Percentiles rank a stretch among this genome's conserved stretches.
These are phyloP conservation scores for Raffaelea ambrosiae DNA, from an alignment of 2,329 filamentous ascomycete species.

Conservation along the genomic window DNA sequence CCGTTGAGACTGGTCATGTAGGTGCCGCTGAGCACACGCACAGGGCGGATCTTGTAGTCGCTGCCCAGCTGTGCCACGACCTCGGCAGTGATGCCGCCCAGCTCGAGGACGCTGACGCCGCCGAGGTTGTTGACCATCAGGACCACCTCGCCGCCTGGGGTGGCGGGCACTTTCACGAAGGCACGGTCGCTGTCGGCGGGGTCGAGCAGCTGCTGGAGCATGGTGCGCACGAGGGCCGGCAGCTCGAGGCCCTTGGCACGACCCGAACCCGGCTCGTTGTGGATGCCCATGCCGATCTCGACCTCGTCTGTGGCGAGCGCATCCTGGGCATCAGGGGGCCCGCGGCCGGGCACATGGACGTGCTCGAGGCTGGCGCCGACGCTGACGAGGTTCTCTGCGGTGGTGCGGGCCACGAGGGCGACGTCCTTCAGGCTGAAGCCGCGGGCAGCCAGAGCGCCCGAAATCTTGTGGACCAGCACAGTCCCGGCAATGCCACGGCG, in stretches of 20 bases:
- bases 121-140: conserved; percentile 73
- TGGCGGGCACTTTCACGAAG: conserved; percentile 54
- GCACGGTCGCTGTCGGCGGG: conserved; percentile 58
- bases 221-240: conserved; percentile 48
- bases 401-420: conserved; percentile 59
- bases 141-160: conserved; percentile 56
- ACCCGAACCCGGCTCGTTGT: conserved; percentile 58
- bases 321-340: conserved; percentile 42
- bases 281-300: conserved; percentile 69
- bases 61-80: conserved; percentile 54
- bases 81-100: conserved; percentile 63
- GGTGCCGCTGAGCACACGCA: conserved; percentile 58
- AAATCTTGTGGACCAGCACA: conserved; percentile 84
- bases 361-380: conserved; percentile 81
- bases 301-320: conserved; percentile 46
- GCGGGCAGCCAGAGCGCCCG: conserved; percentile 69
- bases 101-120: conserved; percentile 62
- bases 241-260: conserved; percentile 41
- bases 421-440: conserved; percentile 64
- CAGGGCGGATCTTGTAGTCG: conserved; percentile 51
- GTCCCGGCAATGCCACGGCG: conserved; percentile 85
- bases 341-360: conserved; percentile 85
- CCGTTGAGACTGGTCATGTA: conserved; percentile 76
- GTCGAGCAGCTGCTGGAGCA: conserved; percentile 64
- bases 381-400: conserved; percentile 69